Evolutionary conservation across 768 basidiomycete genomes (phyloP).

Genomic region (Cubamyces lactineus): DNA sequence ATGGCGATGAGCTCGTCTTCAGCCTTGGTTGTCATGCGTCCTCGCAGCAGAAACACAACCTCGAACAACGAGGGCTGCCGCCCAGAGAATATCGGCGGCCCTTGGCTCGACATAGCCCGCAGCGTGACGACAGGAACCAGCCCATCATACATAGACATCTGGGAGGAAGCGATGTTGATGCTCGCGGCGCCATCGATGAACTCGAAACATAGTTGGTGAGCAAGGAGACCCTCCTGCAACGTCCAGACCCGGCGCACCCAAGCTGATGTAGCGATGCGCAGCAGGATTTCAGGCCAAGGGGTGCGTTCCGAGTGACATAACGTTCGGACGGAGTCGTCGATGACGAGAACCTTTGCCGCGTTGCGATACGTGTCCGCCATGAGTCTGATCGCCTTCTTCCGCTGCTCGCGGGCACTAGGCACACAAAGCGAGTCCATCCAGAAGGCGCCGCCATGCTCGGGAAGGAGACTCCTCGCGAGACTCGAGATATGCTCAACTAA

Average conservation of each 20-base stretch:
- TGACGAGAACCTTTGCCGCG: constrained; percentile 15
- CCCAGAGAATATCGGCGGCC: not conserved
- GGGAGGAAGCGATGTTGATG: not conserved
- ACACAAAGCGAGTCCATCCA: constrained; percentile 25
- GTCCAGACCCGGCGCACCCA: constrained; percentile 17
- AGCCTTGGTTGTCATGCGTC: constrained; percentile 7
- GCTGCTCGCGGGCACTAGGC: not conserved
- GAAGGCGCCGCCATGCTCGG: constrained; percentile 11
- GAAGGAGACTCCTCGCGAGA: not conserved
- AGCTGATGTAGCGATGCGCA: constrained; percentile 1
- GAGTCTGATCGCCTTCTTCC: constrained; percentile 18
- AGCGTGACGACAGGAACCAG: not conserved
- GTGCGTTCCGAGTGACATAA: not conserved
- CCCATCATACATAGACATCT: not conserved
- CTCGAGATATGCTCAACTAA: constrained; percentile 6
- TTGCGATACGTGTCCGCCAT: constrained; percentile 22
- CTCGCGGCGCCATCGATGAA: not conserved
- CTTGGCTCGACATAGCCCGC: not conserved
- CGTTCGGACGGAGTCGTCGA: constrained; percentile 16
- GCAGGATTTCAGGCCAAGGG: not conserved
- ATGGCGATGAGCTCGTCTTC: constrained; percentile 20
- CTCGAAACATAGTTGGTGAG: constrained; percentile 4
- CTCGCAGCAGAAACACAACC: constrained; percentile 2
- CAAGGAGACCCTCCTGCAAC: constrained; percentile 8
- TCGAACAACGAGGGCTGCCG: not conserved